These are phyloP conservation scores for Lachnellula willkommii DNA, from an alignment of 2,329 filamentous ascomycete genomes.

Conservation along the genomic window DNA sequence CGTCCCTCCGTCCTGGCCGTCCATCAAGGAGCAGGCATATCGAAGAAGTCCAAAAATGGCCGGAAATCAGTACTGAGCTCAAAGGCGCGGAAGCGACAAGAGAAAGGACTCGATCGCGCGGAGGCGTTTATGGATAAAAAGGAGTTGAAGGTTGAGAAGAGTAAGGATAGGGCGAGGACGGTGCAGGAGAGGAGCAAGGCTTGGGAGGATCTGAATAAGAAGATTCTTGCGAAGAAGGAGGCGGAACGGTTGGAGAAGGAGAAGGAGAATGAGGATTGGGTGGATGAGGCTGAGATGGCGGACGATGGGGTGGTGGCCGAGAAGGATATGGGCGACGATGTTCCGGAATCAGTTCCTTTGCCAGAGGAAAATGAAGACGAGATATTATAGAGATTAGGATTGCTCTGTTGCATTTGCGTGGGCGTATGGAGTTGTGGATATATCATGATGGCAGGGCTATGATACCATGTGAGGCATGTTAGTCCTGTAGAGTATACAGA, in stretches of 20 bases:
- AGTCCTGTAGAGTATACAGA: background rate
- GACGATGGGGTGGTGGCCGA: constrained; percentile 14
- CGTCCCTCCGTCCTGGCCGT: constrained; percentile 65
- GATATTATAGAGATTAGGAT: constrained; percentile 19
- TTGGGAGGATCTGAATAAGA: constrained; percentile 56
- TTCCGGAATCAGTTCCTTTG: constrained; percentile 4
- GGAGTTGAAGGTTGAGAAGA: constrained; percentile 50
- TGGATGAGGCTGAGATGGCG: constrained; percentile 12
- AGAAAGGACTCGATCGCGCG: constrained; percentile 54
- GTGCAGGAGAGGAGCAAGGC: constrained; percentile 47
- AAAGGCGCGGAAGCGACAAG: constrained; percentile 50
- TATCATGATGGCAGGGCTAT: constrained; percentile 4
- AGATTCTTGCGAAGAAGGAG: constrained; percentile 25
- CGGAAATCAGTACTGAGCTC: constrained; percentile 51
- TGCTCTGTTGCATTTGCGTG: constrained; percentile 13
- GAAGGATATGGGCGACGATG: constrained; percentile 1
- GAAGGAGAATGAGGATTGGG: constrained; percentile 19
- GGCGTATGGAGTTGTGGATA: constrained; percentile 17
- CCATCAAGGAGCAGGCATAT: constrained; percentile 61
- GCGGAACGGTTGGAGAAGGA: constrained; percentile 21
- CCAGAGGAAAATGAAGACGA: constrained; percentile 16
- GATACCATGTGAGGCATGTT: constrained; percentile 16
- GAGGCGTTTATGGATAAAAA: constrained; percentile 56
- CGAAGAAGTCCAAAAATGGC: constrained; percentile 58
- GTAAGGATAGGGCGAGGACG: constrained; percentile 43